A percentile compares a stretch with the other conserved stretches of the same genome.
Evolutionary conservation across 306 rosid species (phyloP).

Genomic region (Cucumis sativus): DNA sequence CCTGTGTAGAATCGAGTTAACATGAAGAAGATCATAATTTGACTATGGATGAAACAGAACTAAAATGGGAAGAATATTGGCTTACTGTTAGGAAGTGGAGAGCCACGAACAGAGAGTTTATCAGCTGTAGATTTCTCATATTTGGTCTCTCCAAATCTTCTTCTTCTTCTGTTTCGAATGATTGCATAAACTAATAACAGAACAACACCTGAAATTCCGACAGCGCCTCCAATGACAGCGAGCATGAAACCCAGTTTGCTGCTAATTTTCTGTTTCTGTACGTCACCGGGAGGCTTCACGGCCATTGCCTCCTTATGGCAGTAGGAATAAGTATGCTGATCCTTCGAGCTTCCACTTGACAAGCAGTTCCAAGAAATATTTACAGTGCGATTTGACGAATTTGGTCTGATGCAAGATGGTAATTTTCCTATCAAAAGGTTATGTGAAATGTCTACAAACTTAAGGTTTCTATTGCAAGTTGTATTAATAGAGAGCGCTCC

Average conservation of each 20-base stretch:
- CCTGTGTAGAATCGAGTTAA: conserved; percentile 21
- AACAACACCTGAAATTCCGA: conserved; percentile 27
- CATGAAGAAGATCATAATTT: neutral
- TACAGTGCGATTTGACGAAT: conserved; percentile 31
- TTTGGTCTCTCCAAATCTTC: conserved; percentile 12
- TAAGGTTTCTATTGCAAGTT: conserved; percentile 36
- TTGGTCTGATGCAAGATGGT: conserved; percentile 55
- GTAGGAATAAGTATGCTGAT: conserved; percentile 34
- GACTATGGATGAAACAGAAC: neutral
- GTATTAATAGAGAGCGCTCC: conserved; percentile 42
- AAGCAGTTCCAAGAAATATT: conserved; percentile 63
- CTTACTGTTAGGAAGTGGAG: conserved; percentile 25
- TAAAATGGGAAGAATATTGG: conserved; percentile 15
- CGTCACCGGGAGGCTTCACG: conserved; percentile 35
- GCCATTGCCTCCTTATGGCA: conserved; percentile 55
- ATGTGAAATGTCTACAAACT: conserved; percentile 55
- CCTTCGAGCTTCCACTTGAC: conserved; percentile 20
- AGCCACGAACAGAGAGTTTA: conserved; percentile 18
- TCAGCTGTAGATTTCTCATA: conserved; percentile 24
- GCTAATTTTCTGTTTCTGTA: conserved; percentile 19
- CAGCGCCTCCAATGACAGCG: conserved; percentile 43
- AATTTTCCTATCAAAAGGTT: conserved; percentile 57
- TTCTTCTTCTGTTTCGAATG: conserved; percentile 23
- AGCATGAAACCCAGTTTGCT: conserved; percentile 29
- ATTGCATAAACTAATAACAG: conserved; percentile 31